Conservation (phyloP, 1,139 yeast genomes). For the Sugiyamaella xylanicola region DNA sequence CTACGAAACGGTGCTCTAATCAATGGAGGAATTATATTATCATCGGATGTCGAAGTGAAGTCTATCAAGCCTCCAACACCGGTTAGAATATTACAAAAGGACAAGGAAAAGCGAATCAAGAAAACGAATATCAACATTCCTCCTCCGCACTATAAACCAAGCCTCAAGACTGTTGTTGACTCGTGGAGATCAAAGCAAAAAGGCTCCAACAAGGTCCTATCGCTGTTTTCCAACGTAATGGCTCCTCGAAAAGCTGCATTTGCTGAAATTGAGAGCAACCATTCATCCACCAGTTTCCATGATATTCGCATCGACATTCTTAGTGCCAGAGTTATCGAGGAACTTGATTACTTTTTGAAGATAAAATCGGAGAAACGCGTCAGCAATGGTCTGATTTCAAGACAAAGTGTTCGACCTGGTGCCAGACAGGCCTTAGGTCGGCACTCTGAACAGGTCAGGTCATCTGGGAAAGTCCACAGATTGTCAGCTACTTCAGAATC, state of each 20-base stretch:
- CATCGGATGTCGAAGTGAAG: slow-evolving; percentile 37
- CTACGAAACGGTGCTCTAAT: slow-evolving; percentile 34
- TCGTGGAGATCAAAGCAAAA: slow-evolving; percentile 13
- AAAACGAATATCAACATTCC: not conserved
- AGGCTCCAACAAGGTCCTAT: not conserved
- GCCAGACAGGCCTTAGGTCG: not conserved
- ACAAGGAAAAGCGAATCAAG: not conserved
- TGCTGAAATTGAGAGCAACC: not conserved
- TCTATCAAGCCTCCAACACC: slow-evolving; percentile 31
- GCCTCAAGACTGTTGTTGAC: slow-evolving; percentile 15
- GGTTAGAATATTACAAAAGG: slow-evolving; percentile 12
- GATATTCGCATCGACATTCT: slow-evolving; percentile 53
- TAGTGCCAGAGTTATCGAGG: slow-evolving; percentile 79
- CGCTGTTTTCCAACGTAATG: slow-evolving; percentile 13
- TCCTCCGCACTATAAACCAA: not conserved
- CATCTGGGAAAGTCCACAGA: slow-evolving; percentile 3
- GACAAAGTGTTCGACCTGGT: not conserved
- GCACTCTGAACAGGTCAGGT: not conserved
- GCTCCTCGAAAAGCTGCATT: not conserved
- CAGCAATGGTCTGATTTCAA: not conserved
- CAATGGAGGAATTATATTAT: slow-evolving; percentile 39
- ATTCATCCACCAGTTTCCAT: not conserved
- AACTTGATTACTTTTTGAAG: slow-evolving; percentile 49
- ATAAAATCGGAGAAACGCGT: slow-evolving; percentile 18
- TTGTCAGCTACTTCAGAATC: slow-evolving; percentile 16